A percentile compares a stretch with the other conserved stretches of the same genome.
Conservation (phyloP, 2,329 filamentous ascomycete species). For the Colletotrichum gloeosporioides region DNA sequence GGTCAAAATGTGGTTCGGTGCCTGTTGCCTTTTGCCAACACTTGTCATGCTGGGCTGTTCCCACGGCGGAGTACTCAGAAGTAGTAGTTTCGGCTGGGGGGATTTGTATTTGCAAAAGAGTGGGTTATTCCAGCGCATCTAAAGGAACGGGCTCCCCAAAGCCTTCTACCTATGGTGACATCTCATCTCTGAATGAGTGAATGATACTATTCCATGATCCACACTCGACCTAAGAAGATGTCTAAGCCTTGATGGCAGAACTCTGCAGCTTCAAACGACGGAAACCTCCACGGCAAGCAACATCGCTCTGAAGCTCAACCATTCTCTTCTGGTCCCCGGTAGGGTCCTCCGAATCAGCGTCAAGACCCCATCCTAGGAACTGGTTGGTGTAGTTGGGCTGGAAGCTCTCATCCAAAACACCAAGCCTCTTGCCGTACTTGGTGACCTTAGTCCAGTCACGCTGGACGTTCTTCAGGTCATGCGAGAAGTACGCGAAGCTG, state of each 20-base stretch:
- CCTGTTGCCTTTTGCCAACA: too few species aligned
- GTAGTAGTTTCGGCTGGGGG: not conserved
- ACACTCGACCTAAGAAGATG: not conserved
- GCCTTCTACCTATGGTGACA: not conserved
- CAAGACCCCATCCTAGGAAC: constrained; percentile 70
- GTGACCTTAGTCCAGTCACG: constrained; percentile 83
- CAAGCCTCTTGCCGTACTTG: constrained; percentile 75
- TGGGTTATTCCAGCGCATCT: not conserved
- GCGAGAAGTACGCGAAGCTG: constrained; percentile 78
- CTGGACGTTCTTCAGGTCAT: constrained; percentile 75
- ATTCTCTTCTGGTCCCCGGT: constrained; percentile 78
- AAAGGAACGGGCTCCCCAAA: not conserved
- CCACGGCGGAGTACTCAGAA: not conserved
- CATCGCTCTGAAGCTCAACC: constrained; percentile 70
- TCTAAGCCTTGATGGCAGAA: not conserved
- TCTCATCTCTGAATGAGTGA: not conserved
- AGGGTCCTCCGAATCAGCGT: constrained; percentile 69
- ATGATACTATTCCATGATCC: not conserved
- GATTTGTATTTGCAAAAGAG: not conserved
- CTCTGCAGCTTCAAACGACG: constrained; percentile 44
- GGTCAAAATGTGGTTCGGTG: too few species aligned
- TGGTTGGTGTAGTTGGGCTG: constrained; percentile 77
- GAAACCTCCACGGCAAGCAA: constrained; percentile 71
- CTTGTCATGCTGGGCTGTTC: not conserved
- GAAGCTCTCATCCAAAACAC: constrained; percentile 68